Base-by-base conservation (phyloP, 805 yeast species). In the Hanseniaspora jakobsenii region DNA sequence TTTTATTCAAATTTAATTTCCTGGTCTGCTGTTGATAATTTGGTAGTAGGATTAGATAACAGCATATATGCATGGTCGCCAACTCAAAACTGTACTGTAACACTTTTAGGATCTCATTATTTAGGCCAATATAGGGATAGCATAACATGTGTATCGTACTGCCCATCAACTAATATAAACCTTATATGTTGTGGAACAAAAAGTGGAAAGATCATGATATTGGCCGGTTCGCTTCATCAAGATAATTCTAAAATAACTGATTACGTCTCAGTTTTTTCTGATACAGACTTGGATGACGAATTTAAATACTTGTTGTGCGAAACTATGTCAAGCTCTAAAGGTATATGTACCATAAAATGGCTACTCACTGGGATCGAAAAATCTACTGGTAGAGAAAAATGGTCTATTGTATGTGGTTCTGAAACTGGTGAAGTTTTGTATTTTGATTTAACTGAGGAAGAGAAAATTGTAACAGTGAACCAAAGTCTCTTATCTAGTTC, bases 1-100 rank as follows among this genome's bases (percentile, higher is more conserved):
- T 84, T 77, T 55, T 85, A 84, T 59, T 70, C 83, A 1, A 81
- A 81, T 54, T 63, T 81, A 44, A 70, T 84, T 0, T 71, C 84
- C 4, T 84, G 94, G 94, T 75, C 86, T 0, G 56, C 55, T 6
- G 60, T 73, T 1, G 67, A 66, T 32, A 64, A 63, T 19, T 62
- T 83, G 0, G 78, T 78, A 0, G 84, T 84, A 1, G 95, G 87
- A 0, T 62, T 83, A 26, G 78, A 75, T 0, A 53, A 65, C 3
- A 60, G 69, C 4, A 78, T 73, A 0, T 81, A 73, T 55, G 54
- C 77, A 24, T 84, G 94, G 91, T 67, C 72, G 10, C 73, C 70
- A 37, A 58, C 4, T 10, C 21, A 55, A 8, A 56, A 61, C 12
- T 75, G 75, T 2, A 71, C 75, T 1, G 55, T 65, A 2, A 65